Conservation (phyloP, 2,329 filamentous ascomycete species). For the Fusarium sp. region DNA sequence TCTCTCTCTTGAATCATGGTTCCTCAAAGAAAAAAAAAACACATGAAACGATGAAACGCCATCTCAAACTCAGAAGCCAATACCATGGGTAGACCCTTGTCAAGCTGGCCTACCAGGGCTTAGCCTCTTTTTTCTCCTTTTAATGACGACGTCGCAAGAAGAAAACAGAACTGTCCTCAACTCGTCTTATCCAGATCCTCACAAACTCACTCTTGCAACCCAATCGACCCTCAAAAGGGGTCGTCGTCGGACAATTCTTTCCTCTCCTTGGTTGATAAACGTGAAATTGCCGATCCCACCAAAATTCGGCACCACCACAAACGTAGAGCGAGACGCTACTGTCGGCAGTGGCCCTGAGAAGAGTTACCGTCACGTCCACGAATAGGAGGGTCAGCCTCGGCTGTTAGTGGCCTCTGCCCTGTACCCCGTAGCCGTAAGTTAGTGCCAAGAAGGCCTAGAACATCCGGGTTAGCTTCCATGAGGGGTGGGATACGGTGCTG, state of each 20-base stretch:
- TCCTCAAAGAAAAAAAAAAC: background rate
- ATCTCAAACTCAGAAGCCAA: slow-evolving; percentile 31
- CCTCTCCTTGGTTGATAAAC: background rate
- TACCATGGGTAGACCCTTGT: slow-evolving; percentile 24
- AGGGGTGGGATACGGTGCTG: background rate
- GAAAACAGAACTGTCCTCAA: background rate
- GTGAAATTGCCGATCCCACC: slow-evolving; percentile 21
- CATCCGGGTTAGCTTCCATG: slow-evolving; percentile 11
- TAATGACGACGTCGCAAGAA: slow-evolving; percentile 18
- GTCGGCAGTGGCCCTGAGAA: slow-evolving; percentile 28
- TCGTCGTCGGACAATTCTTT: slow-evolving; percentile 6
- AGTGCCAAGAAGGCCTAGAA: slow-evolving; percentile 36
- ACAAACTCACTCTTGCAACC: slow-evolving; percentile 8
- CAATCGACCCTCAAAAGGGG: slow-evolving; percentile 20
- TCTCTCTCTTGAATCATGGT: background rate
- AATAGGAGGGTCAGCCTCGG: slow-evolving; percentile 13
- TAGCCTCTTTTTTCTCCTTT: background rate
- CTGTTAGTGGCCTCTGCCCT: background rate
- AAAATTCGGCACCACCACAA: slow-evolving; percentile 7
- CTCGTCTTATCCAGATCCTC: slow-evolving; percentile 4
- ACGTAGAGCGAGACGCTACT: slow-evolving; percentile 22
- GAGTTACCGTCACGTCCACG: slow-evolving; percentile 3
- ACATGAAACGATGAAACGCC: slow-evolving; percentile 34
- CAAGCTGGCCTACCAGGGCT: slow-evolving; percentile 13
- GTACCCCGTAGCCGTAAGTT: background rate